Conservation (phyloP, 179 eudicot species). For the Drosera spatulata region DNA sequence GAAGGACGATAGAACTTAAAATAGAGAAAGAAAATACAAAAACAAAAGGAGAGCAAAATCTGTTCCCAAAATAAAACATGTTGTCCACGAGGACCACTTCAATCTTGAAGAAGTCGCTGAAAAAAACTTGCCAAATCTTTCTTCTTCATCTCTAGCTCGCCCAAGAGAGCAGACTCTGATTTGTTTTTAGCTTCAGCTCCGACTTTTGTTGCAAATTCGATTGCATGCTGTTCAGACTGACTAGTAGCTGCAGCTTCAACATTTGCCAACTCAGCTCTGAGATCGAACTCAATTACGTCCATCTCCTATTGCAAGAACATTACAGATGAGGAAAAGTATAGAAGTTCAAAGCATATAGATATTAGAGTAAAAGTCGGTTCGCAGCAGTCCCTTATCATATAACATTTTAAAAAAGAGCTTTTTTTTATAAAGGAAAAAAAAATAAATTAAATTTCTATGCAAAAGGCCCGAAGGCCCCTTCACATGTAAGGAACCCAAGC, state of each 20-base stretch:
- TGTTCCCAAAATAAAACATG: not conserved
- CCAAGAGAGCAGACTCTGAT: conserved; percentile 26
- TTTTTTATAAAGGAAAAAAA: no score
- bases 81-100: not conserved
- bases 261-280: conserved; percentile 50
- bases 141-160: conserved; percentile 63
- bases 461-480: no score
- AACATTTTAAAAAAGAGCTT: no score
- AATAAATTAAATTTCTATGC: no score
- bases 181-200: conserved; percentile 29
- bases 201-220: conserved; percentile 14
- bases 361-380: not conserved
- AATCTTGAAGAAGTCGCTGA: not conserved
- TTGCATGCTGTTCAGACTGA: conserved; percentile 13
- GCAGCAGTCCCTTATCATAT: no score
- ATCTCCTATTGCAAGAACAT: conserved; percentile 38
- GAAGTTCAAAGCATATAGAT: not conserved
- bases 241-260: conserved; percentile 26
- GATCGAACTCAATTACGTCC: conserved; percentile 43
- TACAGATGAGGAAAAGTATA: not conserved
- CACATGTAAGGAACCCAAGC: no score
- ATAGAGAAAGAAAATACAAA: not conserved
- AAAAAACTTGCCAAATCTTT: conserved; percentile 56
- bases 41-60: not conserved
- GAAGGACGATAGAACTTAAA: no score